Conservation (phyloP, 345 rosid species). For the Bruguiera gymnorhiza region DNA sequence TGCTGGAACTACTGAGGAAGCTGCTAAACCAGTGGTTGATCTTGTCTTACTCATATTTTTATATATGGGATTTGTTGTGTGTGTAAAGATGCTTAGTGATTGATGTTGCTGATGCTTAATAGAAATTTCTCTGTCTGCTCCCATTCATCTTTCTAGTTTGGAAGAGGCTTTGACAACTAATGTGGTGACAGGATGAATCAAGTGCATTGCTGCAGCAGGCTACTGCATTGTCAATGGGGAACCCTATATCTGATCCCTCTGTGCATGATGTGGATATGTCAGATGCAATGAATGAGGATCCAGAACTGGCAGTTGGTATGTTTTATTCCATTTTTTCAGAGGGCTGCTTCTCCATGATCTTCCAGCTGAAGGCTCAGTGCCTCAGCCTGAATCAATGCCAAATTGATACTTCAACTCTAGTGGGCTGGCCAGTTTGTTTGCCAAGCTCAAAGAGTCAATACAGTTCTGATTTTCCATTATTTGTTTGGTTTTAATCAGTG, state of each 20-base stretch:
- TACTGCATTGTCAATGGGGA: conserved; percentile 60
- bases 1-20: conserved; percentile 31
- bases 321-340: not conserved
- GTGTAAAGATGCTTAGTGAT: not conserved
- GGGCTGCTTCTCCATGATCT: too few relatives aligned
- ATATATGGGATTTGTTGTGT: not conserved
- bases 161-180: conserved; percentile 9
- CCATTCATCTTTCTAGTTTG: not conserved
- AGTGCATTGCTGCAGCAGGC: conserved; percentile 58
- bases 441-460: not conserved
- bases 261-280: conserved; percentile 17
- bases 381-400: not conserved
- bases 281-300: conserved; percentile 42
- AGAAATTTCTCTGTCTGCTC: not conserved
- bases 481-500: not conserved
- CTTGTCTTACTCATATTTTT: not conserved
- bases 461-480: not conserved
- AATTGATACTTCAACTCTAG: not conserved
- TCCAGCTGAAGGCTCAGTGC: not conserved
- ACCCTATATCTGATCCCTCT: conserved; percentile 27
- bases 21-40: conserved; percentile 38
- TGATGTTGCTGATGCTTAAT: too few relatives aligned
- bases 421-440: not conserved
- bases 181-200: conserved; percentile 44
- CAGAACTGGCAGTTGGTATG: conserved; percentile 58